Evolutionary conservation across 768 basidiomycete genomes (phyloP).

Genomic region (Cubamyces lactineus): DNA sequence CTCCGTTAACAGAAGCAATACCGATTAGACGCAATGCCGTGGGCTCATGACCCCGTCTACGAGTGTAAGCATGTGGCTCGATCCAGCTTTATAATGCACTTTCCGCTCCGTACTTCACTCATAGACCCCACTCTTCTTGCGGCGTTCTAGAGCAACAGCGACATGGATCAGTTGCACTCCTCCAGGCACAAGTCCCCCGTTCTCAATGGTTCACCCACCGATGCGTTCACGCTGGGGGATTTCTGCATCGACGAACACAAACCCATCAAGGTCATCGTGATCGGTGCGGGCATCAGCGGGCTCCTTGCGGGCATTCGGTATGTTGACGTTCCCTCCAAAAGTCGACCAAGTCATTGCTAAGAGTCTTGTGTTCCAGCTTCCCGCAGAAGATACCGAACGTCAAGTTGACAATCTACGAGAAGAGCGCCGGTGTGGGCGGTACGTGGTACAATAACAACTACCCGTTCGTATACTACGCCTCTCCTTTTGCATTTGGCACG

Average conservation of each 20-base stretch:
- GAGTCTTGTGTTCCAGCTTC: not conserved
- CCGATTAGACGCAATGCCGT: too few relatives aligned
- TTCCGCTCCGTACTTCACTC: too few relatives aligned
- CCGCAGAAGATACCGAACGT: slow-evolving; percentile 45
- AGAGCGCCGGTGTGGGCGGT: slow-evolving; percentile 47
- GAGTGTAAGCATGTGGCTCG: too few relatives aligned
- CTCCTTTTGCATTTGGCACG: too few relatives aligned
- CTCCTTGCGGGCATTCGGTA: slow-evolving; percentile 62
- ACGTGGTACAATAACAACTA: slow-evolving; percentile 61
- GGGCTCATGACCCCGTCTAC: too few relatives aligned
- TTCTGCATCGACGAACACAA: slow-evolving; percentile 57
- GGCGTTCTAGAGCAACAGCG: too few relatives aligned
- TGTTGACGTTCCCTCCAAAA: not conserved
- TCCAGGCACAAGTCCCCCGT: too few relatives aligned
- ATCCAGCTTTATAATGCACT: too few relatives aligned
- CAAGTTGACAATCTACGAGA: slow-evolving; percentile 51
- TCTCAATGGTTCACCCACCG: not conserved
- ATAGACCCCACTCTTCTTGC: too few relatives aligned
- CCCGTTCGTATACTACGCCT: slow-evolving; percentile 32
- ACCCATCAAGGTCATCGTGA: slow-evolving; percentile 55
- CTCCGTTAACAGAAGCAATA: too few relatives aligned
- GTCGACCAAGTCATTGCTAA: not conserved
- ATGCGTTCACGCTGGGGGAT: slow-evolving; percentile 38
- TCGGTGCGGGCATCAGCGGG: slow-evolving; percentile 64
- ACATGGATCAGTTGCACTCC: too few relatives aligned